Base-by-base conservation (phyloP, 2,329 filamentous ascomycete genomes). In the Beauveria bassiana region DNA sequence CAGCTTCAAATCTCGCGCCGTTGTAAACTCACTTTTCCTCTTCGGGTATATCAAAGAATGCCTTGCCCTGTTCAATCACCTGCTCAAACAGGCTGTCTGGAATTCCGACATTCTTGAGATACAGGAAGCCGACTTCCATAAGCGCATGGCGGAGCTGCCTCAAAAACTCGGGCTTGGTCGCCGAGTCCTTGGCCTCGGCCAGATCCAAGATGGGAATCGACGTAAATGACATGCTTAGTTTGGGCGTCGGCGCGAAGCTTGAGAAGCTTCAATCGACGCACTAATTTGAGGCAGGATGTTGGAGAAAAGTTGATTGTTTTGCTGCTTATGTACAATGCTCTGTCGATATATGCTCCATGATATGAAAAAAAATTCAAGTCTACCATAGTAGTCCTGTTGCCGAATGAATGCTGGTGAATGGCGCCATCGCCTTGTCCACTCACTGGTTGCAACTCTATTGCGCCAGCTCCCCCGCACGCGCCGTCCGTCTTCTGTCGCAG, bases 41-140 rank as follows among this genome's bases (percentile, higher is more conserved):
- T 64, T 78, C 71, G 1, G 90, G 87, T 61, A 96, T 80, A 63
- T 90, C 84, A 68, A 96, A 96, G 74, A 96, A 95, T 0, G 76
- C 78, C 59, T 83, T 84, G 50, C 89, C 90, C 68, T 91, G 81
- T 2, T 75, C 69, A 59, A 91, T 85, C 28, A 93, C 89, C 64
- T 81, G 74, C 26, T 82, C 70, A 67, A 89, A 85, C 58, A 93
- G 75, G 45, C 82, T 77, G 18, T 87, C 81, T 5, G 87, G 79
- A 56, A 93, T 86, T 24, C 88, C 89, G 2, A 90, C 87, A 69
- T 96, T 92, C 70, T 87, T 88, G 64, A 96, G 82, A 70, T 96
- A 96, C 24, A 96, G 73, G 69, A 96, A 96, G 1, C 91, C 91
- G n/a, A 96, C 89, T 71, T 93, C 88, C 68, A 96, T 83, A 38